Evolutionary conservation across 1,139 yeast genomes (phyloP), one percentile per base, ranked within the genome.

Genomic region (Taphrina confusa): DNA sequence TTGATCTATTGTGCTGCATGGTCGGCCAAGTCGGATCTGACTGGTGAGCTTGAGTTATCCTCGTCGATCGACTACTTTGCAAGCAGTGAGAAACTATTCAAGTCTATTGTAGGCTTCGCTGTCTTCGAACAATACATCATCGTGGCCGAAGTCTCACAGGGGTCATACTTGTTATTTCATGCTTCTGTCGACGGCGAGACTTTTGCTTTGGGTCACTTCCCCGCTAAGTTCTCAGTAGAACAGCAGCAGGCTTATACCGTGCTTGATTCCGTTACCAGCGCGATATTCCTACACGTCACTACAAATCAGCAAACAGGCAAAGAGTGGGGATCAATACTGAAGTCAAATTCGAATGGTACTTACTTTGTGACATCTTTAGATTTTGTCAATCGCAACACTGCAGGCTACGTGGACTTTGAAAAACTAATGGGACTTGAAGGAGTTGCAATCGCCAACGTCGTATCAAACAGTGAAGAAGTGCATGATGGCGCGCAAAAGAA

Each of bases 271-370:
- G 80, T 80, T 37, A 80, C 91, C 0, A 82, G 86, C 36, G 82
- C 96, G 0, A 77, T 92, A 4, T 86, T 91, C 72, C 72, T 92
- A 74, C 97, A 90, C 71, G 87, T 90, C 5, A 87, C 96, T 0
- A 84, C 90, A 0, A 78, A 77, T 65, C 71, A 75, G 25, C 77
- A 76, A 5, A 62, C 69, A 0, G 82, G 80, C 8, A 71, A 74
- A 9, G 95, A 89, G 67, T 84, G 72, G 72, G 98, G 98, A 6
- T 77, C 89, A 0, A 76, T 94, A n/a, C 76, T 92, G 68, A 92
- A 92, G 69, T 88, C 96, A 0, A 91, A 92, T 70, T 87, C 88
- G n/a, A 89, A 91, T 68, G 99, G 99, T 64, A 90, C 97, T 0
- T 82, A 87, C n/a, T 91, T 87, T 70, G 92, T 87, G 1, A 75